Base-by-base conservation (phyloP, 305 asterid genomes). In the Ilex paraguariensis region DNA sequence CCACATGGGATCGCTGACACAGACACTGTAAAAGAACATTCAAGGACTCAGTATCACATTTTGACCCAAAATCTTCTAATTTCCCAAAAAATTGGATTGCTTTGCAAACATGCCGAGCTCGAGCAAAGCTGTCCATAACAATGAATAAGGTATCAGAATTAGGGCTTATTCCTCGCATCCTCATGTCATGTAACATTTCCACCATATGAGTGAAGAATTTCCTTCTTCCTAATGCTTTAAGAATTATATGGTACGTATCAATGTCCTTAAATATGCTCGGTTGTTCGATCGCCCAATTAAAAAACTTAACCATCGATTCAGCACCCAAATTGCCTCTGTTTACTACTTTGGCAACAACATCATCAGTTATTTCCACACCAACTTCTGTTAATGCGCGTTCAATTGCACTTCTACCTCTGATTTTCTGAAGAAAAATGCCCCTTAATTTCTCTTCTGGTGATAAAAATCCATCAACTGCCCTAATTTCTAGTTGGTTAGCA, bases 161-260 rank as follows among this genome's bases (percentile, higher is more conserved):
- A 61, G 86, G 82, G 45, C 3, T 60, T 15, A 87, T 56, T 21
- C 82, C 87, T 49, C 36, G 61, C 42, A 60, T 75, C 56, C 62
- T 68, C 96, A 88, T 83, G 51, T 74, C 84, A 51, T 70, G 62
- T 57, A 88, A 48, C 65, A 83, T 40, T 54, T 70, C 87, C 84
- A 86, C 72, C 95, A 91, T 83, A 54, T 76, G 69, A 11, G 28
- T 63, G 52, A 88, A 85, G 73, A 79, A 82, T 60, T 88, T 91
- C 73, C 95, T 75, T 73, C 94, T 82, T 16, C 98, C 97, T 61
- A 87, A 72, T 31, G 95, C 93, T 62, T 81, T 91, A 53, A 88
- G 71, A 56, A 80, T 65, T 50, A 83, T 31, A 73, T 82, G 78
- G 68, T 68, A 83, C 58, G 70, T 31, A 30, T 17, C 59, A 21